Evolutionary conservation across 2,329 filamentous ascomycete genomes (phyloP).

Genomic region (Cercospora citrullina): DNA sequence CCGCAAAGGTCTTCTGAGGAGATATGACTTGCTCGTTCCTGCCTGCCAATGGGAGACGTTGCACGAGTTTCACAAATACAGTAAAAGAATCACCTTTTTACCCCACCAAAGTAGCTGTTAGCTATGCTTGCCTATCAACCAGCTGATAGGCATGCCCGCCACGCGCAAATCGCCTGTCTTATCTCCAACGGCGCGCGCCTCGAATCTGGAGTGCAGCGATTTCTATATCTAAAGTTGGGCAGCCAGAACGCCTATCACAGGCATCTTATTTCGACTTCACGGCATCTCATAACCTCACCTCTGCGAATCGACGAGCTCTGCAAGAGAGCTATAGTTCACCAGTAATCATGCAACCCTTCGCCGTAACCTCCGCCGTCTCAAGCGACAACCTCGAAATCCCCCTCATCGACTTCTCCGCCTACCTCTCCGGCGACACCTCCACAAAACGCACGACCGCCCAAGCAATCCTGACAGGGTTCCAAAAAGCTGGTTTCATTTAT

Average conservation of each 20-base stretch:
- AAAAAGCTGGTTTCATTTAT: conserved; percentile 85
- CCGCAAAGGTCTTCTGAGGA: neutral
- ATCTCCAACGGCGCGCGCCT: conserved; percentile 6
- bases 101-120: conserved; percentile 12
- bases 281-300: neutral
- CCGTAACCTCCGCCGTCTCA: conserved; percentile 36
- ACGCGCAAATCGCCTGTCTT: conserved; percentile 15
- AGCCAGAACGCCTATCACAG: conserved; percentile 13
- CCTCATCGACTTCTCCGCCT: conserved; percentile 72
- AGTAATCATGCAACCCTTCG: conserved; percentile 24
- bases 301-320: neutral
- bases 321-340: neutral
- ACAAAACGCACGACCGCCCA: conserved; percentile 54
- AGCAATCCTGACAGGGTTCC: conserved; percentile 76
- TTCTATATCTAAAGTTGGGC: conserved; percentile 10
- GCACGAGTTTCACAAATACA: neutral
- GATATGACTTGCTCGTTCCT: neutral
- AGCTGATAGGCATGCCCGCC: conserved; percentile 10
- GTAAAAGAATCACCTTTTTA: conserved; percentile 1
- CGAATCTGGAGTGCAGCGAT: conserved; percentile 9
- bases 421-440: conserved; percentile 61
- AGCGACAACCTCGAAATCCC: conserved; percentile 42
- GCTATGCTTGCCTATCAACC: conserved; percentile 16
- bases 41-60: conserved; percentile 1
- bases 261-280: conserved; percentile 23